Evolutionary conservation across 2,329 filamentous ascomycete genomes (phyloP).

Genomic region (Teratosphaeria pseudoeucalypti): DNA sequence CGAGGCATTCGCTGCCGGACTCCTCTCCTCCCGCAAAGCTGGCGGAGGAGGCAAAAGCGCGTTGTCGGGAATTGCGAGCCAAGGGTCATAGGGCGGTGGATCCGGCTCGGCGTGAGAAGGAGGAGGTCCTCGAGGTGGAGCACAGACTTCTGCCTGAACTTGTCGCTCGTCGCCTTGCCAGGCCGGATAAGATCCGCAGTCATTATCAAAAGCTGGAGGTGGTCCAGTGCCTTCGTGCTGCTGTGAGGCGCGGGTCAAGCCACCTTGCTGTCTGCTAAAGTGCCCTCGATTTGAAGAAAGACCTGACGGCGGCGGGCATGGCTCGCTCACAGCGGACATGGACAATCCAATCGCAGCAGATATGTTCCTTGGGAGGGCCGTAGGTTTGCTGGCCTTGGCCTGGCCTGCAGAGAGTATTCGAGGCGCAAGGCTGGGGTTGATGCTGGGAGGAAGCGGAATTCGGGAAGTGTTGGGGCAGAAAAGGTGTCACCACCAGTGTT

Average conservation of each 20-base stretch:
- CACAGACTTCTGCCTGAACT: slow-evolving; percentile 5
- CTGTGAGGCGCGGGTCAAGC: not conserved
- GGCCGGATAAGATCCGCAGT: not conserved
- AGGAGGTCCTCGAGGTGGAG: slow-evolving; percentile 24
- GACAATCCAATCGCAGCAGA: not conserved
- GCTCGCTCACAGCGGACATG: not conserved
- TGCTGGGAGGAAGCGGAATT: too few species aligned
- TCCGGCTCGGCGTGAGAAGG: slow-evolving; percentile 20
- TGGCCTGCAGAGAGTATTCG: too few species aligned
- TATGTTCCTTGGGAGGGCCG: not conserved
- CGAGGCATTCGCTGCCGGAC: slow-evolving; percentile 59
- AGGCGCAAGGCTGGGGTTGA: too few species aligned
- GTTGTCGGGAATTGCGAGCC: slow-evolving; percentile 64
- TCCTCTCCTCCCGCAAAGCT: slow-evolving; percentile 53
- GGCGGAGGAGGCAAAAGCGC: slow-evolving; percentile 64
- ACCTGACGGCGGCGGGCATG: not conserved
- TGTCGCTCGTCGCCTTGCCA: not conserved
- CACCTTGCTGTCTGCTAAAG: not conserved
- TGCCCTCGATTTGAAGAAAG: not conserved
- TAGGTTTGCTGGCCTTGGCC: not conserved
- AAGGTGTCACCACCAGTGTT: too few species aligned
- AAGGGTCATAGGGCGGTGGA: slow-evolving; percentile 57
- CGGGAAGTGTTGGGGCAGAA: too few species aligned
- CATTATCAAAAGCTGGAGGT: not conserved
- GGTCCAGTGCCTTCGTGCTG: not conserved